These are phyloP conservation scores for Fusarium sp. DNA, from an alignment of 2,329 filamentous ascomycete species.

Conservation along the genomic window DNA sequence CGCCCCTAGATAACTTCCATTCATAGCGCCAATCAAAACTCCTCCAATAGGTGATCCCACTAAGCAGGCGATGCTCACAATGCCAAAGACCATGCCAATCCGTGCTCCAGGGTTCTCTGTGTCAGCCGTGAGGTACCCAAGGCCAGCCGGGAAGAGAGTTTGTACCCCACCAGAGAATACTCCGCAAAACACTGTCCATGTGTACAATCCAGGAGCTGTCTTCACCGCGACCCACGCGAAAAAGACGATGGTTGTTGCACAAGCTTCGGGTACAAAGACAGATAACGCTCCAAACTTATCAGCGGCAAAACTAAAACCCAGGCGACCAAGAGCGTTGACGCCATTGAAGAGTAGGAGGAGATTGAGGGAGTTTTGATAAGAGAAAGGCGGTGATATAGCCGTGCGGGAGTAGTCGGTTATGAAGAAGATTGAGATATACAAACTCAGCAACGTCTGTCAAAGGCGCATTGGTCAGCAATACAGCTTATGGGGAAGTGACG, in stretches of 20 bases:
- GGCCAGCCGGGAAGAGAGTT: slow-evolving; percentile 1
- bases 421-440: slow-evolving; percentile 13
- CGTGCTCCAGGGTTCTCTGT: background rate
- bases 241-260: background rate
- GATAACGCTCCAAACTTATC: background rate
- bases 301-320: background rate
- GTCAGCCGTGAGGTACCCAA: background rate
- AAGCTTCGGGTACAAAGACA: background rate
- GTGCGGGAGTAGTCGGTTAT: background rate
- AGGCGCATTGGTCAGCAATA: fast-evolving
- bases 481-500: too few species aligned
- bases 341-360: background rate
- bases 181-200: background rate
- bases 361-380: background rate
- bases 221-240: background rate
- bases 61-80: background rate
- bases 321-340: background rate
- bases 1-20: background rate
- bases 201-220: background rate
- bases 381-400: background rate
- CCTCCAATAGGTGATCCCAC: slow-evolving; percentile 1
- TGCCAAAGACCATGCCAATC: slow-evolving; percentile 8
- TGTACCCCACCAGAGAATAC: background rate
- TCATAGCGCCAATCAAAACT: background rate
- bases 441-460: background rate